These are phyloP conservation scores for Wickerhamiella alocasiicola DNA, from an alignment of 805 yeast species.

Conservation along the genomic window DNA sequence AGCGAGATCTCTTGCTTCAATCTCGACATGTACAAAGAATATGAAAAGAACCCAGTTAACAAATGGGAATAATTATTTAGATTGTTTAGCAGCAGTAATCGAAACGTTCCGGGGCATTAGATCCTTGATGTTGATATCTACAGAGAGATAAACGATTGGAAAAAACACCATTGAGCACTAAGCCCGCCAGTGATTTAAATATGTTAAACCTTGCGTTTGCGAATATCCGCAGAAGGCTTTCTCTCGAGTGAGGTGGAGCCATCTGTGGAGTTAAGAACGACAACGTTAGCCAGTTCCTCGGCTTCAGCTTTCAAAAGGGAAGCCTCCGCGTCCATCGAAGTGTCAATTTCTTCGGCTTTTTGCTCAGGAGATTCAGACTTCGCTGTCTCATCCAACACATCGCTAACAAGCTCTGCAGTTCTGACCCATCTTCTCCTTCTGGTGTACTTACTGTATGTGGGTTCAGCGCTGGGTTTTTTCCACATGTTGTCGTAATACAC, in stretches of 20 bases:
- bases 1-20: conserved; percentile 84
- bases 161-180: too few relatives aligned
- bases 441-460: conserved; percentile 79
- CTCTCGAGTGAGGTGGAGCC: background rate
- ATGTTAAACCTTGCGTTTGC: background rate
- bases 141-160: too few relatives aligned
- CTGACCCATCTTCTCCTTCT: conserved; percentile 93
- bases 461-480: conserved; percentile 82
- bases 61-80: conserved; percentile 47
- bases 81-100: too few relatives aligned
- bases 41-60: conserved; percentile 74
- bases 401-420: conserved; percentile 65
- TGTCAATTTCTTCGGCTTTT: background rate
- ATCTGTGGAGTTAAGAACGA: background rate
- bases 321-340: background rate
- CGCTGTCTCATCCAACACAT: background rate
- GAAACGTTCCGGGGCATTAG: too few relatives aligned
- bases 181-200: too few relatives aligned
- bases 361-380: background rate
- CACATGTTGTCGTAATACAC: conserved; percentile 87
- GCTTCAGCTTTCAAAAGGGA: background rate
- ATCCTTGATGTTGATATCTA: too few relatives aligned
- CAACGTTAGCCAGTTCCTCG: background rate
- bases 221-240: background rate
- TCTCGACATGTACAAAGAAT: conserved; percentile 48